A percentile compares a stretch with the other conserved stretches of the same genome.
These are phyloP conservation scores for Coniella lustricola DNA, from an alignment of 2,329 filamentous ascomycete species.

Conservation along the genomic window DNA sequence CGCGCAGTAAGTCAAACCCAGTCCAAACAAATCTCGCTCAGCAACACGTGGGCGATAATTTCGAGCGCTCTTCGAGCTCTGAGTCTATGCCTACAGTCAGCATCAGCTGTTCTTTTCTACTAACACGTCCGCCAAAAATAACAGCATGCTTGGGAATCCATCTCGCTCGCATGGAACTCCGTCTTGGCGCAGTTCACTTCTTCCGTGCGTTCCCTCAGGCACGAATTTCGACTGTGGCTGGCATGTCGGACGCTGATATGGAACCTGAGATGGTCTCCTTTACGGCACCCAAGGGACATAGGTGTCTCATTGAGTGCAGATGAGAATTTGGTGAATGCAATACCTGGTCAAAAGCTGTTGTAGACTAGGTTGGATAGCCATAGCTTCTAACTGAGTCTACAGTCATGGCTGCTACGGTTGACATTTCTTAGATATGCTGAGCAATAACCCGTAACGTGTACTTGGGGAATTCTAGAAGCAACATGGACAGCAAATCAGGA, in stretches of 20 bases:
- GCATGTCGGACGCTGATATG: slow-evolving; percentile 27
- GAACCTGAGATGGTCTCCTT: slow-evolving; percentile 11
- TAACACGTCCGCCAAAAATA: neutral
- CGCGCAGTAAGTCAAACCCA: slow-evolving; percentile 18
- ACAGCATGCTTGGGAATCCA: slow-evolving; percentile 45
- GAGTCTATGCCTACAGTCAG: too few relatives aligned
- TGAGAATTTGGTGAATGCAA: neutral
- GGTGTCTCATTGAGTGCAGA: slow-evolving; percentile 8
- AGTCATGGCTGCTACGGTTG: too few relatives aligned
- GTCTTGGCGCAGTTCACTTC: slow-evolving; percentile 41
- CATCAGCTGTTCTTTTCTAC: neutral
- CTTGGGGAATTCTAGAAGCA: too few relatives aligned
- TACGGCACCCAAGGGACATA: slow-evolving; percentile 6
- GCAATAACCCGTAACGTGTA: too few relatives aligned
- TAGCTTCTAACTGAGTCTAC: too few relatives aligned
- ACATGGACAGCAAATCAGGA: too few relatives aligned
- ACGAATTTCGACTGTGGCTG: slow-evolving; percentile 21
- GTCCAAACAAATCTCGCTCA: too few relatives aligned
- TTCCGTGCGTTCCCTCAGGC: slow-evolving; percentile 31
- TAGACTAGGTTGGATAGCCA: too few relatives aligned
- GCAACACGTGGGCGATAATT: too few relatives aligned
- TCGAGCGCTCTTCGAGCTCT: too few relatives aligned
- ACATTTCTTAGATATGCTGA: too few relatives aligned
- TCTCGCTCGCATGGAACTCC: slow-evolving; percentile 46
- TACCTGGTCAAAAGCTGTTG: too few relatives aligned